These are phyloP conservation scores for Citrullus mucosospermus DNA, from an alignment of 306 rosid species.

Conservation along the genomic window DNA sequence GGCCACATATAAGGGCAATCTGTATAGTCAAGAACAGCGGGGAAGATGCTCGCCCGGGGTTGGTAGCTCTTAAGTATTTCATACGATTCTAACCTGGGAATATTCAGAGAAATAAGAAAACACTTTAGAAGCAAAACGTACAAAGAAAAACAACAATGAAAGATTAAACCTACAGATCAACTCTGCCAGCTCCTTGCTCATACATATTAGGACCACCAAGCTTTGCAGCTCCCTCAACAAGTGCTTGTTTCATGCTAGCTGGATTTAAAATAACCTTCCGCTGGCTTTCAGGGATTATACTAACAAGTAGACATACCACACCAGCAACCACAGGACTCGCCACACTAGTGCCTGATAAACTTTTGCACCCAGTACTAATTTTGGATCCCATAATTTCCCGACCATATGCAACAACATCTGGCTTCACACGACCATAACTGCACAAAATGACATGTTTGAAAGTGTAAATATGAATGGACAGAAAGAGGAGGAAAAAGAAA, in stretches of 20 bases:
- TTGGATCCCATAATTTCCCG: constrained; percentile 97
- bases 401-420: constrained; percentile 96
- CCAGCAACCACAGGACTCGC: constrained; percentile 99
- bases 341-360: constrained; percentile 95
- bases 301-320: constrained; percentile 89
- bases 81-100: constrained; percentile 82
- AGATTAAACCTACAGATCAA: constrained; percentile 60
- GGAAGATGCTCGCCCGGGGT: constrained; percentile 90
- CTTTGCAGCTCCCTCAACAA: constrained; percentile 94
- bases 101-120: not conserved
- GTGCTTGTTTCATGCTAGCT: constrained; percentile 98
- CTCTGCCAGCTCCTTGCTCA: constrained; percentile 99
- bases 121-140: not conserved
- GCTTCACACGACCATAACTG: constrained; percentile 96
- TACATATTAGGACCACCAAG: constrained; percentile 81
- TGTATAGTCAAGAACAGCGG: constrained; percentile 69
- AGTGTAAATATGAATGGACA: not conserved
- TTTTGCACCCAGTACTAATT: constrained; percentile 90
- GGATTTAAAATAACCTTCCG: constrained; percentile 74
- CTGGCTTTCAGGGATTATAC: constrained; percentile 62
- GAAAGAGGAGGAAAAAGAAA: not conserved
- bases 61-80: constrained; percentile 80
- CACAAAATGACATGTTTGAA: not conserved
- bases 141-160: not conserved
- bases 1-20: constrained; percentile 98